phyloP scores from a whole-genome alignment of 2,329 filamentous ascomycete species.

The Cladosporium sp. region DNA sequence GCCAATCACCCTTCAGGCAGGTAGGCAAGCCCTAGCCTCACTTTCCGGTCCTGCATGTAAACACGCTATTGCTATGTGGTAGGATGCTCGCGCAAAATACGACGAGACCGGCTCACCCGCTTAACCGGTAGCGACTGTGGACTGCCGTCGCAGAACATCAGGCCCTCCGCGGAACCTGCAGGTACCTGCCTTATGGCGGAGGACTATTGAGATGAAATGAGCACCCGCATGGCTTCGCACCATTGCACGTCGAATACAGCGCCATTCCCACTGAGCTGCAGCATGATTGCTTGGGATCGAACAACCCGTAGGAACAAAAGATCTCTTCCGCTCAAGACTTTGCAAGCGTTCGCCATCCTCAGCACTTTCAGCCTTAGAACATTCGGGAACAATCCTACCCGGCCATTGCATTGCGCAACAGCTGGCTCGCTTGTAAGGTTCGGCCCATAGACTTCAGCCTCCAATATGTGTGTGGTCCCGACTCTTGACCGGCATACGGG shows the following conservation, averaged over 20 bases:
- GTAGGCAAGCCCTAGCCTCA: constrained; percentile 2
- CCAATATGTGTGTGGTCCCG: background rate
- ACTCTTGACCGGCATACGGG: background rate
- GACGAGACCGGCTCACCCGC: background rate
- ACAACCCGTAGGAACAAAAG: no score
- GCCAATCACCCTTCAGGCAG: constrained; percentile 4
- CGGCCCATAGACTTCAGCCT: no score
- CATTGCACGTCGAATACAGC: background rate
- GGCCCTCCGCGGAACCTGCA: background rate
- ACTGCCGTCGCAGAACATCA: background rate
- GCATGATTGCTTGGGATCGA: no score
- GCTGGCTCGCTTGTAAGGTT: constrained; percentile 10
- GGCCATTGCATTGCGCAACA: background rate
- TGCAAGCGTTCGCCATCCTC: no score
- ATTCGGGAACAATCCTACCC: background rate
- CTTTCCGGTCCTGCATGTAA: background rate
- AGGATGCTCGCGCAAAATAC: background rate
- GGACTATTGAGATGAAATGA: background rate
- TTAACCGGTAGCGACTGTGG: constrained; percentile 1
- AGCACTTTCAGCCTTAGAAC: background rate
- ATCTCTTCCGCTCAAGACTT: no score
- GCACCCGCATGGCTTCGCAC: background rate
- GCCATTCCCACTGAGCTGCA: no score
- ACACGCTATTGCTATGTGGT: background rate
- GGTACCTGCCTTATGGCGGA: background rate